phyloP scores from a whole-genome alignment of 176 grass and related monocot genomes.

The Avena eriantha region DNA sequence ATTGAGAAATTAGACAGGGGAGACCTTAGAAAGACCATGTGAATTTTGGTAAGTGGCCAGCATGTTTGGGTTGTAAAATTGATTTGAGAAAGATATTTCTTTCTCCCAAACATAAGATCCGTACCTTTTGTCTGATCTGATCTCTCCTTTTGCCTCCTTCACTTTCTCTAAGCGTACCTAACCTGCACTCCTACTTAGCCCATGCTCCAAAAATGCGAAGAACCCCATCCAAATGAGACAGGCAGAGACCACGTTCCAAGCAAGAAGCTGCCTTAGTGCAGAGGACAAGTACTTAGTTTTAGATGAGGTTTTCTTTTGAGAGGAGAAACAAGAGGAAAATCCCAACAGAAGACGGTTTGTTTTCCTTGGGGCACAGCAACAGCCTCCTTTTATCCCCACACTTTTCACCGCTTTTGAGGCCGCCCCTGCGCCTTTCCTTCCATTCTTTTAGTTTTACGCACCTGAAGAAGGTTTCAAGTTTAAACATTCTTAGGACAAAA shows the following conservation, averaged over 20 bases:
- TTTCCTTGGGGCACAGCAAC: constrained; percentile 50
- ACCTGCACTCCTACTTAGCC: neutral
- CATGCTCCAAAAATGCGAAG: constrained; percentile 36
- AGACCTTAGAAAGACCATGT: neutral
- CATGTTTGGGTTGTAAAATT: neutral
- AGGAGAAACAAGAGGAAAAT: constrained; percentile 80
- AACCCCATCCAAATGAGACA: constrained; percentile 44
- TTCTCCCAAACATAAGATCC: neutral
- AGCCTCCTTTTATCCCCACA: constrained; percentile 61
- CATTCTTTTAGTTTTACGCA: constrained; percentile 59
- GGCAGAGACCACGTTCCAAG: constrained; percentile 48
- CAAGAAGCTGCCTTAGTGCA: constrained; percentile 63
- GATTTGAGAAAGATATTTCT: neutral
- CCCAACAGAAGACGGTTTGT: constrained; percentile 62
- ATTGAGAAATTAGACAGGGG: neutral
- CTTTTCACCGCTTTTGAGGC: constrained; percentile 99
- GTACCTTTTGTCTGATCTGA: neutral
- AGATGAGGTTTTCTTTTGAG: constrained; percentile 72
- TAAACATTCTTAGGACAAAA: constrained; percentile 95
- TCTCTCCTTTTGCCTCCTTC: constrained; percentile 15
- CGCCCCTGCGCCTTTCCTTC: constrained; percentile 61
- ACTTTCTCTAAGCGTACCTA: constrained; percentile 15
- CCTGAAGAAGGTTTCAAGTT: constrained; percentile 78
- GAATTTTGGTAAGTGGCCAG: neutral
- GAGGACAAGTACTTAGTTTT: constrained; percentile 80